Evolutionary conservation across 169 alveolate species (phyloP).

Genomic region (Babesia sp.): DNA sequence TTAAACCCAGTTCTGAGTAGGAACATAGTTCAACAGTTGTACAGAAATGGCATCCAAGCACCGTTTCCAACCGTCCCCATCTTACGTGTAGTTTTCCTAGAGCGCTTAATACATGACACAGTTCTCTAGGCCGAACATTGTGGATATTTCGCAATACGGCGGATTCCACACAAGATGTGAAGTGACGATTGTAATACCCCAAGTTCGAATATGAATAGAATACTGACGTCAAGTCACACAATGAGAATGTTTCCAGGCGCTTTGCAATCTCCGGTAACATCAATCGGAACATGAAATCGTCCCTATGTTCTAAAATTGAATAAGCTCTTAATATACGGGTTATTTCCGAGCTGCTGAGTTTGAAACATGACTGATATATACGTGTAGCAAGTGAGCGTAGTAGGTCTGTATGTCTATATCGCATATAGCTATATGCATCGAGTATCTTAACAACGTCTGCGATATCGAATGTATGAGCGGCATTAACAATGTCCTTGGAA

Average conservation of each 20-base stretch:
- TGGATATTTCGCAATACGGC: constrained; percentile 11
- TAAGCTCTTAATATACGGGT: constrained; percentile 32
- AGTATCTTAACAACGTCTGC: constrained; percentile 7
- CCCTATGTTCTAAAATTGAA: constrained; percentile 46
- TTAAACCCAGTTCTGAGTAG: constrained; percentile 13
- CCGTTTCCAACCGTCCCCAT: constrained; percentile 28
- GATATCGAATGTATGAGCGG: neutral
- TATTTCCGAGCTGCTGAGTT: constrained; percentile 19
- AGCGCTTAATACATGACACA: constrained; percentile 32
- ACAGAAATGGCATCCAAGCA: constrained; percentile 60
- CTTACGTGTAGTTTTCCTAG: constrained; percentile 30
- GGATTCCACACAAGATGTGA: constrained; percentile 28
- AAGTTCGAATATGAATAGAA: constrained; percentile 52
- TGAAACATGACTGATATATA: constrained; percentile 13
- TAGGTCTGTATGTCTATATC: constrained; percentile 31
- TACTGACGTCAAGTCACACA: constrained; percentile 36
- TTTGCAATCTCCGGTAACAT: constrained; percentile 47
- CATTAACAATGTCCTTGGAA: constrained; percentile 21
- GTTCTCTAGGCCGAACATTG: constrained; percentile 34
- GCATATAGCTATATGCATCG: constrained; percentile 55
- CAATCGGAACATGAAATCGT: constrained; percentile 58
- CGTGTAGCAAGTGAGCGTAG: constrained; percentile 41
- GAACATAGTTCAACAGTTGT: constrained; percentile 26
- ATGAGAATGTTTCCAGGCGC: constrained; percentile 28
- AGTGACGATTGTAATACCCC: constrained; percentile 53